Evolutionary conservation across 495 filamentous ascomycete species (phyloP), one percentile per base, ranked within the genome.

Genomic region (Penicillium coprophilum): DNA sequence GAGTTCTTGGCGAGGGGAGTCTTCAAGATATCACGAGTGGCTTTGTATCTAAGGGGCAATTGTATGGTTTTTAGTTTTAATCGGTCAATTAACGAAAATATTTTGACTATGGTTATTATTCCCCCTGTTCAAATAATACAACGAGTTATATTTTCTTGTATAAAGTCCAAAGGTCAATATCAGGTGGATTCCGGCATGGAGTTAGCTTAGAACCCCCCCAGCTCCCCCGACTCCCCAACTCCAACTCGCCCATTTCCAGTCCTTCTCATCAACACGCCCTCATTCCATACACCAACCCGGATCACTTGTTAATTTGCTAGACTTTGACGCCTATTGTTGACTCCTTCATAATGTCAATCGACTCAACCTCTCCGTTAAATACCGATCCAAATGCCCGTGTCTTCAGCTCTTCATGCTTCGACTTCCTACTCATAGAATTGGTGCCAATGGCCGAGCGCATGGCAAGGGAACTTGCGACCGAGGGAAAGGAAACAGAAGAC

Each of bases 401-500:
- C 76, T 77, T 96, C 47, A 86, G 80, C 70, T 82, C 87, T 32
- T 90, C 93, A 31, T 89, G 87, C 59, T 83, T 97, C 53, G 94
- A 98, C 66, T 85, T 98, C 57, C 85, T 98, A 13, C 81, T 98
- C 57, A 97, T 98, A 64, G 94, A 98, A 75, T 80, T 98, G 48
- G 94, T 98, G 24, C 94, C 94, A 43, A 87, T 96, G 83, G 89
- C 95, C 4, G 91, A 94, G 70, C 84, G 94, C 50, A 71, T 97
- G 19, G 71, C 77, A 3, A 69, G 64, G 41, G 70, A 80, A 17
- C 65, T 81, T 15, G 50, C 64, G 11, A 51, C 67, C 8, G 60
- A 71, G 7, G 70, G 73, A 17, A 67, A 64, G 39, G 51, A 57
- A 52, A 59, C 83, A 20, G 91, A 95, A 62, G 87, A 91, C 43